Evolutionary conservation across 1,284 basidiomycete genomes (phyloP).

Genomic region (Phlebopus sp.): DNA sequence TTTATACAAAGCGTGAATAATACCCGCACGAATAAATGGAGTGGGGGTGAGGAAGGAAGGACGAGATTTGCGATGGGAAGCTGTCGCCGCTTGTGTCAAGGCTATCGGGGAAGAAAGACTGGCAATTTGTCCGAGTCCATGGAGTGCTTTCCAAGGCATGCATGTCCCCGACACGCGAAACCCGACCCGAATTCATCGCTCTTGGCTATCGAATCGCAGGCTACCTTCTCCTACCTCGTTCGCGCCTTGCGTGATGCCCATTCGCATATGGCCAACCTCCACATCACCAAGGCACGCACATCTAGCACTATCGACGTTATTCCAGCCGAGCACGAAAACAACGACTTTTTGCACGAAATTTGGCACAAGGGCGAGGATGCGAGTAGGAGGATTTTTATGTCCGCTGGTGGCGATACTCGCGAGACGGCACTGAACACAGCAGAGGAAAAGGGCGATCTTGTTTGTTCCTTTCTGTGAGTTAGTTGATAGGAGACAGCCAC

Average conservation of each 20-base stretch:
- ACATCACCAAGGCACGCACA: constrained; percentile 49
- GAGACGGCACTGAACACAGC: constrained; percentile 18
- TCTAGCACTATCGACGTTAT: constrained; percentile 12
- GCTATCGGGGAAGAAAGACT: constrained; percentile 40
- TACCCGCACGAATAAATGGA: constrained; percentile 53
- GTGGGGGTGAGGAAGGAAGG: constrained; percentile 51
- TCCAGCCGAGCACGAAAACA: constrained; percentile 3
- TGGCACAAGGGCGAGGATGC: constrained; percentile 26
- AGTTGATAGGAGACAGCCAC: too few species aligned
- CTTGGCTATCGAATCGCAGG: constrained; percentile 19
- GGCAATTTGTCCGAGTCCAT: constrained; percentile 56
- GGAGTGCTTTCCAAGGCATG: constrained; percentile 40
- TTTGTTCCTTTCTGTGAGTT: too few species aligned
- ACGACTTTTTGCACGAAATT: constrained; percentile 29
- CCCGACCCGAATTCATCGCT: too few species aligned
- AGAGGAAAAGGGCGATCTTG: constrained; percentile 29
- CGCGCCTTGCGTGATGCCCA: constrained; percentile 31
- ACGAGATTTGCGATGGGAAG: constrained; percentile 44
- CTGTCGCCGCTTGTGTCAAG: constrained; percentile 43
- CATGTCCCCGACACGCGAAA: neutral
- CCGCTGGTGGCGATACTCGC: constrained; percentile 39
- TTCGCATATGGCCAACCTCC: constrained; percentile 52
- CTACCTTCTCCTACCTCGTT: constrained; percentile 41
- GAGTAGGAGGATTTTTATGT: constrained; percentile 39
- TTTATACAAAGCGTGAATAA: constrained; percentile 33